Conservation (phyloP, 1,284 basidiomycete species). For the Mrakiaceae sp. region DNA sequence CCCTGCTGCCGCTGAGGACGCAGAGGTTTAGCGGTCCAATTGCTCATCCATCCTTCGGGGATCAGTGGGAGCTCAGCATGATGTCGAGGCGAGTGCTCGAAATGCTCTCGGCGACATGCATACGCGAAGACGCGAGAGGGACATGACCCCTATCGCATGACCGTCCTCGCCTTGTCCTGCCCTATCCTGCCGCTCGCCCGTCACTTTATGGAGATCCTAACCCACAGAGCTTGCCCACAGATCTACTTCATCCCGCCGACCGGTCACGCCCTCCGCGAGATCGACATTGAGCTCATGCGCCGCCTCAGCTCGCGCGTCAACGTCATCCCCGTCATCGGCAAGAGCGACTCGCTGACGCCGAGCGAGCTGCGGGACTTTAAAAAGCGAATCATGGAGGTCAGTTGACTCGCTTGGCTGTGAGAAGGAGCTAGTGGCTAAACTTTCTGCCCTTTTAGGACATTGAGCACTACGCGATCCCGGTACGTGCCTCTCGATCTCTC, state of each 20-base stretch:
- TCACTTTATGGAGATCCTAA: too few relatives aligned
- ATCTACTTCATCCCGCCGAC: constrained; percentile 97
- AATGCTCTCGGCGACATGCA: too few relatives aligned
- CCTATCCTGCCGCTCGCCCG: not conserved
- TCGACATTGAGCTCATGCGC: constrained; percentile 98
- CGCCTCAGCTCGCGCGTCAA: constrained; percentile 93
- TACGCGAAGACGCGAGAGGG: constrained; percentile 14
- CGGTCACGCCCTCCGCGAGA: constrained; percentile 81
- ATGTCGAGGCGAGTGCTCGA: too few relatives aligned
- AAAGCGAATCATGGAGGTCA: constrained; percentile 14
- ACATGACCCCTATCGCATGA: not conserved
- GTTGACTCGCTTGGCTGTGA: too few relatives aligned
- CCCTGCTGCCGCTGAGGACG: too few relatives aligned
- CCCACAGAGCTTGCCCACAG: too few relatives aligned
- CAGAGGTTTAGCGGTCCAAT: too few relatives aligned
- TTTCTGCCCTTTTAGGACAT: not conserved
- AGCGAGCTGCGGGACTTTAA: constrained; percentile 60
- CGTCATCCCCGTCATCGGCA: constrained; percentile 97
- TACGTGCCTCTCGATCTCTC: not conserved
- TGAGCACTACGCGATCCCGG: constrained; percentile 73
- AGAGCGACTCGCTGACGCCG: constrained; percentile 89
- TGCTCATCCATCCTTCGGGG: too few relatives aligned
- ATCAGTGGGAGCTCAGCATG: too few relatives aligned
- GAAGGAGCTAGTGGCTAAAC: too few relatives aligned
- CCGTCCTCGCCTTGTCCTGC: not conserved